Evolutionary conservation across 768 basidiomycete genomes (phyloP).

Genomic region (Rhodotorula diobovata): DNA sequence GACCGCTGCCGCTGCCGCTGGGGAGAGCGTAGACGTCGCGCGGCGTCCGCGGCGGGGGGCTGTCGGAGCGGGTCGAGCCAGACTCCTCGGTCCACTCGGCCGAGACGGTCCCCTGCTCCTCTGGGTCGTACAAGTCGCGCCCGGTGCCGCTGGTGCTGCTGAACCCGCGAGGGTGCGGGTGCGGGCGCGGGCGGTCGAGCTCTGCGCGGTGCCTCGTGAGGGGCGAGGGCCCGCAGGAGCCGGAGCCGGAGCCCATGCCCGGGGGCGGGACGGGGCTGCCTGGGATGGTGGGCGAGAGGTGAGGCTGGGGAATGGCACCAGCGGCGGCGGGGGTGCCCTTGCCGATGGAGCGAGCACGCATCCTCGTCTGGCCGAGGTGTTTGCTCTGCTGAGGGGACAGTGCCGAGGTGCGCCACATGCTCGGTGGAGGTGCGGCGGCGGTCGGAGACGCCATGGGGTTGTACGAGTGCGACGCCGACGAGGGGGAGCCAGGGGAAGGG

Average conservation of each 20-base stretch:
- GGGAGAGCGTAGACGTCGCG: not conserved
- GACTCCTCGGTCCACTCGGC: slow-evolving; percentile 20
- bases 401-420: slow-evolving; percentile 5
- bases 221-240: not conserved
- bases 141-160: no score
- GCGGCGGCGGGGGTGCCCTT: slow-evolving; percentile 12
- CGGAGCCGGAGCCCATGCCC: not conserved
- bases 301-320: not conserved
- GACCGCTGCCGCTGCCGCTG: no score
- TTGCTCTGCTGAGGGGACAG: slow-evolving; percentile 9
- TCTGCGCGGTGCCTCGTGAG: not conserved
- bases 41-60: slow-evolving; percentile 17
- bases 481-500: not conserved
- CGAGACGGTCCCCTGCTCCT: not conserved
- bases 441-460: no score
- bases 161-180: not conserved
- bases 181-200: not conserved
- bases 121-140: not conserved
- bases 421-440: no score
- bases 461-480: not conserved
- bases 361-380: slow-evolving; percentile 13
- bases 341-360: slow-evolving; percentile 27
- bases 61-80: slow-evolving; percentile 20
- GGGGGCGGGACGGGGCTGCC: slow-evolving; percentile 19
- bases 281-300: slow-evolving; percentile 22